phyloP scores from a whole-genome alignment of 352 stramenopile species.

The Globisporangium nodosum region DNA sequence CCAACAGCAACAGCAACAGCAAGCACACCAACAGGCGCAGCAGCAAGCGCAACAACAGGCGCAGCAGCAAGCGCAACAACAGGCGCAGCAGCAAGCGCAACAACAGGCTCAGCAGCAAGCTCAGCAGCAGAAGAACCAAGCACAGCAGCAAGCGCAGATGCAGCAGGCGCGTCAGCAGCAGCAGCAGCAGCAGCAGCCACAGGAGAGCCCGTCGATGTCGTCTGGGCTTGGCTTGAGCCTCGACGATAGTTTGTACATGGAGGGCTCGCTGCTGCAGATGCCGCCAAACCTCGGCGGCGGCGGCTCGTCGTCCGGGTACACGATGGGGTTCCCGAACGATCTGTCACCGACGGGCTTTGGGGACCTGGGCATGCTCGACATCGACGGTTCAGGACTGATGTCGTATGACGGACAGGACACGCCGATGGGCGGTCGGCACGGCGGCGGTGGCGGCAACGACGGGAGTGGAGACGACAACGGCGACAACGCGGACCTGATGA shows the following conservation, averaged over 20 bases:
- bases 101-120: constrained; percentile 20
- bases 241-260: constrained; percentile 65
- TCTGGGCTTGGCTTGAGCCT: constrained; percentile 43
- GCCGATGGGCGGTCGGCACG: constrained; percentile 5
- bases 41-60: constrained; percentile 18
- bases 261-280: constrained; percentile 53
- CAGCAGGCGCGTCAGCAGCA: constrained; percentile 23
- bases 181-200: constrained; percentile 24
- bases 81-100: constrained; percentile 17
- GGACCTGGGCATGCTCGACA: constrained; percentile 62
- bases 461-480: not conserved
- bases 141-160: constrained; percentile 15
- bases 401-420: constrained; percentile 23
- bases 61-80: constrained; percentile 18
- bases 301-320: constrained; percentile 29
- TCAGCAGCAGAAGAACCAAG: constrained; percentile 17
- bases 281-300: constrained; percentile 34
- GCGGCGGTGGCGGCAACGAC: constrained; percentile 14
- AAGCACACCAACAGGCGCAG: constrained; percentile 22
- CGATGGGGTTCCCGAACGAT: constrained; percentile 58
- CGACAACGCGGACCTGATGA: constrained; percentile 5
- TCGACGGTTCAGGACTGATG: constrained; percentile 49
- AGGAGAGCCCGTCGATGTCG: constrained; percentile 42
- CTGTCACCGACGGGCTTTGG: constrained; percentile 63
- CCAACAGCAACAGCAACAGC: constrained; percentile 9